Evolutionary conservation across 176 grass and related monocot species (phyloP).

Genomic region (Phoenix dactylifera): DNA sequence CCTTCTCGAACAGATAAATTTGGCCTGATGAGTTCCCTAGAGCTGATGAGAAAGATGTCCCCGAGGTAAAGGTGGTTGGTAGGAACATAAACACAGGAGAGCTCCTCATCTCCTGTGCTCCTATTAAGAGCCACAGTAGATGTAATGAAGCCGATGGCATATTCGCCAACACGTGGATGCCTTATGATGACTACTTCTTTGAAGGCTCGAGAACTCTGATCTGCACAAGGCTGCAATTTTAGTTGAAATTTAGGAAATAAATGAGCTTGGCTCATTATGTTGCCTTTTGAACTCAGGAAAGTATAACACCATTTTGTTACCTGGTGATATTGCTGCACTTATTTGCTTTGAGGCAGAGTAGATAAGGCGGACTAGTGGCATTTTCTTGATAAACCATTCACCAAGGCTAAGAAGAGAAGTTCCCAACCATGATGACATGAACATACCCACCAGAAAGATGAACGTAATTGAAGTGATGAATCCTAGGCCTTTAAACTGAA

Average conservation of each 20-base stretch:
- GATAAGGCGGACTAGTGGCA: conserved; percentile 56
- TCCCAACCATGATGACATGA: conserved; percentile 70
- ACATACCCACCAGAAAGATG: conserved; percentile 66
- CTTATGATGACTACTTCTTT: conserved; percentile 78
- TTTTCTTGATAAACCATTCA: conserved; percentile 64
- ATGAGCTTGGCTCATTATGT: too few species aligned
- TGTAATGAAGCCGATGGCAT: conserved; percentile 69
- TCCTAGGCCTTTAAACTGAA: conserved; percentile 34
- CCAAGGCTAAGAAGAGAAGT: conserved; percentile 61
- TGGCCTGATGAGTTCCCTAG: conserved; percentile 42
- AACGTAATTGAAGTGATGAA: conserved; percentile 67
- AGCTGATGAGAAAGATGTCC: conserved; percentile 60
- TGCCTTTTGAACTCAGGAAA: too few species aligned
- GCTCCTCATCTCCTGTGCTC: conserved; percentile 35
- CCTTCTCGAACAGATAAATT: conserved; percentile 63
- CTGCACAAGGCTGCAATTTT: conserved; percentile 20
- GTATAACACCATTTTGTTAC: conserved; percentile 3
- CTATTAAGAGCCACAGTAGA: conserved; percentile 46
- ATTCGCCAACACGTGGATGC: conserved; percentile 62
- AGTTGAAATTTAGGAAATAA: too few species aligned
- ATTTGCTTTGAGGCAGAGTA: conserved; percentile 77
- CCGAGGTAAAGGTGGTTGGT: conserved; percentile 79
- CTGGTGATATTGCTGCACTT: conserved; percentile 63
- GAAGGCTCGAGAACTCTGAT: conserved; percentile 55
- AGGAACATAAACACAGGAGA: conserved; percentile 58